Conservation (phyloP, 257 asterid genomes). For the Lantana camara region DNA sequence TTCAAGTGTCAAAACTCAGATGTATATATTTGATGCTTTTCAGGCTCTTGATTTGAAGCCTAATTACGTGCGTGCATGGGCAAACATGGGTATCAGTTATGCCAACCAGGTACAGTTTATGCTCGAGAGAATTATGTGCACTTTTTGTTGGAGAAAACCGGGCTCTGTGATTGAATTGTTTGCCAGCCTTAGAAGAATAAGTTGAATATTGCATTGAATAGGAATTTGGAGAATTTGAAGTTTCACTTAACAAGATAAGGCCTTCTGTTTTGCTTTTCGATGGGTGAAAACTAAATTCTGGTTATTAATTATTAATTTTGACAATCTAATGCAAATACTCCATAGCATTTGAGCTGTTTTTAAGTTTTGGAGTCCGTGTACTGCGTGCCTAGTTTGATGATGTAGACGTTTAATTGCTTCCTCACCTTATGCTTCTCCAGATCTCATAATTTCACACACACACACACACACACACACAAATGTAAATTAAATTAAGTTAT, state of each 20-base stretch:
- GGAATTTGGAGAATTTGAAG: constrained; percentile 12
- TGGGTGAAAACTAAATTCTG: background rate
- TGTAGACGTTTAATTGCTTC: background rate
- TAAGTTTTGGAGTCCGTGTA: background rate
- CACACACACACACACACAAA: too few relatives aligned
- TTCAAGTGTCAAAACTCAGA: constrained; percentile 9
- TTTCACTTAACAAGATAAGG: too few relatives aligned
- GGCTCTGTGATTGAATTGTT: constrained; percentile 4
- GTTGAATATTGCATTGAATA: background rate
- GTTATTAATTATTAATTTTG: too few relatives aligned
- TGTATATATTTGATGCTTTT: constrained; percentile 26
- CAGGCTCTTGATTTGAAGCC: constrained; percentile 99
- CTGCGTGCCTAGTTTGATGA: background rate
- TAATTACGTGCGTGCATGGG: constrained; percentile 99
- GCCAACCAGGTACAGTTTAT: constrained; percentile 92
- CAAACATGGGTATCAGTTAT: constrained; percentile 99
- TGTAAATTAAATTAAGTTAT: too few relatives aligned
- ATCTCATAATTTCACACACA: too few relatives aligned
- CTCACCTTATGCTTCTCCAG: background rate
- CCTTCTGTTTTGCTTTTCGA: constrained; percentile 6
- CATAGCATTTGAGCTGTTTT: too few relatives aligned
- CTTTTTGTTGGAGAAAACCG: constrained; percentile 14
- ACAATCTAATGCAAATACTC: too few relatives aligned
- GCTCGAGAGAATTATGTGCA: too few relatives aligned
- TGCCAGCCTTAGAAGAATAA: constrained; percentile 11